These are phyloP conservation scores for Blastocladiella emersonii DNA, from an alignment of 371 early-diverging fungal genomes.

Conservation along the genomic window DNA sequence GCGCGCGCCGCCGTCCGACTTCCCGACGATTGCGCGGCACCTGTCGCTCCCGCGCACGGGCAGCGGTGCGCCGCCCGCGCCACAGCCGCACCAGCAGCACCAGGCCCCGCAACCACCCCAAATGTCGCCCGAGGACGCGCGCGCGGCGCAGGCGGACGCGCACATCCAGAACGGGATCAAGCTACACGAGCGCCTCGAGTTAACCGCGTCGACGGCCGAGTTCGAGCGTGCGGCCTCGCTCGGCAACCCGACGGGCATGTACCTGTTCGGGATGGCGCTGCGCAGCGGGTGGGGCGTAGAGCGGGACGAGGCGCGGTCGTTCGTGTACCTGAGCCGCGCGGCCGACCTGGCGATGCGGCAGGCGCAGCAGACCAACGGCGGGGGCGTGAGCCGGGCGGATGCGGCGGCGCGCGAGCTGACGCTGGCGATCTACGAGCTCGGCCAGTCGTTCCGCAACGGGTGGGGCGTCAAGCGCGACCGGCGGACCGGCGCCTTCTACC, in stretches of 20 bases:
- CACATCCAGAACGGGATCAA: constrained; percentile 1
- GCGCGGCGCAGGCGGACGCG: neutral
- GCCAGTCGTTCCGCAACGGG: constrained; percentile 4
- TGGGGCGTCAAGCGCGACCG: neutral
- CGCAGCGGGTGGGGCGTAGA: constrained; percentile 7
- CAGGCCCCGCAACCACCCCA: neutral
- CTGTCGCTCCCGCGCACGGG: neutral
- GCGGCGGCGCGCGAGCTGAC: neutral
- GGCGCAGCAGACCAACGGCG: neutral
- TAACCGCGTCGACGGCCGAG: neutral
- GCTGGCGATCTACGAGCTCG: constrained; percentile 9
- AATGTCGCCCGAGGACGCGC: neutral
- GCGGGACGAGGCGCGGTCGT: neutral
- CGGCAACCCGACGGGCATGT: constrained; percentile 5
- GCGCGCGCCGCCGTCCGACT: neutral
- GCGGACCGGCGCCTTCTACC: constrained; percentile 3
- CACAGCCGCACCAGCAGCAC: neutral
- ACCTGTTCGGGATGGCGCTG: constrained; percentile 8
- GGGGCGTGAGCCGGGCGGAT: neutral
- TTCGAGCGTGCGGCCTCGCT: neutral
- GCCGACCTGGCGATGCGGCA: constrained; percentile 3
- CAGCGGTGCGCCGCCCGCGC: neutral
- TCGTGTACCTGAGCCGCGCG: constrained; percentile 3
- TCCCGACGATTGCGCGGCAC: neutral
- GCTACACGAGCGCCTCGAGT: neutral